Evolutionary conservation across 225 moss, liverwort and hornwort species (phyloP).

Genomic region (Pseudisothecium myosuroides): DNA sequence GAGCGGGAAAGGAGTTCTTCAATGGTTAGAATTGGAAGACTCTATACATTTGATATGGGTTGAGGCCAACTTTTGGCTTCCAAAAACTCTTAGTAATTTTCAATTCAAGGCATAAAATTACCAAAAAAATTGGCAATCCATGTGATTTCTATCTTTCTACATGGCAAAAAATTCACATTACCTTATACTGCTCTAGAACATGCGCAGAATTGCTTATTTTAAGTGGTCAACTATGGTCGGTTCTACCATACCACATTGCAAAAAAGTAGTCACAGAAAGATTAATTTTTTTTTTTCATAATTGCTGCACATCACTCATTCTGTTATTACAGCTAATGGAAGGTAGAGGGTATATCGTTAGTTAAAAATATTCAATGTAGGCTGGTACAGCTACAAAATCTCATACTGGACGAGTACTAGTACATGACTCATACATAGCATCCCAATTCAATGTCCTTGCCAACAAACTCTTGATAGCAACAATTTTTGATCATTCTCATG

Average conservation of each 20-base stretch:
- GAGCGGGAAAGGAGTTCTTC: too few relatives aligned
- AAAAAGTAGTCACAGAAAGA: neutral
- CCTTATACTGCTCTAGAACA: too few relatives aligned
- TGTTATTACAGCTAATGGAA: neutral
- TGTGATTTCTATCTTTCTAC: too few relatives aligned
- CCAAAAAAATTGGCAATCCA: too few relatives aligned
- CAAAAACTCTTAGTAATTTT: too few relatives aligned
- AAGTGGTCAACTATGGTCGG: too few relatives aligned
- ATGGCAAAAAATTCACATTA: too few relatives aligned
- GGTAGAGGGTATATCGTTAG: neutral
- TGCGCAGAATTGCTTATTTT: too few relatives aligned
- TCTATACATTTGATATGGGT: too few relatives aligned
- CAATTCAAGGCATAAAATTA: too few relatives aligned
- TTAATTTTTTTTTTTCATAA: neutral
- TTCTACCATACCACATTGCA: neutral
- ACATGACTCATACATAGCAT: neutral
- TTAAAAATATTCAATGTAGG: neutral
- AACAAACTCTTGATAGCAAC: conserved; percentile 10
- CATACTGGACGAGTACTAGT: neutral
- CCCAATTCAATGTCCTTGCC: neutral
- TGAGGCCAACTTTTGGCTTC: too few relatives aligned
- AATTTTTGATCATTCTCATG: neutral
- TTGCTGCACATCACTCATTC: neutral
- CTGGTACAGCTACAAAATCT: neutral
- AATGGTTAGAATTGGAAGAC: too few relatives aligned